phyloP scores from a whole-genome alignment of 176 grass and related monocot genomes.

The Phragmites australis region DNA sequence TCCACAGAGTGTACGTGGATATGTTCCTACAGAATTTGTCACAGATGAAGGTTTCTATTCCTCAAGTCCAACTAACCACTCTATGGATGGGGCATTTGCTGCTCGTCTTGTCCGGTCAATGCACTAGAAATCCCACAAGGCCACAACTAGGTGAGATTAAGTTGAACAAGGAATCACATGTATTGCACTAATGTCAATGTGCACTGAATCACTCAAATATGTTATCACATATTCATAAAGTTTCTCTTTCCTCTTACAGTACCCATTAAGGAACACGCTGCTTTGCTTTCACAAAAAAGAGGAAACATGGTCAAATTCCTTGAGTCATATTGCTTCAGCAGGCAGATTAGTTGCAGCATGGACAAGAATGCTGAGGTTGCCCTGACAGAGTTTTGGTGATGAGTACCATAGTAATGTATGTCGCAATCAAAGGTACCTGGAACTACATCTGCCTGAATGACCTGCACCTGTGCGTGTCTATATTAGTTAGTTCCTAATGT shows the following conservation, averaged over 20 bases:
- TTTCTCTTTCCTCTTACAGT: slow-evolving; percentile 5
- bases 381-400: background rate
- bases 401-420: background rate
- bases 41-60: slow-evolving; percentile 83
- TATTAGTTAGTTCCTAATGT: slow-evolving; percentile 23
- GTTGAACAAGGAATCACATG: slow-evolving; percentile 13
- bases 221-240: slow-evolving; percentile 5
- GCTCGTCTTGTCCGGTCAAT: slow-evolving; percentile 64
- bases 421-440: slow-evolving; percentile 17
- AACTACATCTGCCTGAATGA: slow-evolving; percentile 13
- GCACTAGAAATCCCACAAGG: slow-evolving; percentile 25
- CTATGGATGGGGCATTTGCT: slow-evolving; percentile 90
- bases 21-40: slow-evolving; percentile 76
- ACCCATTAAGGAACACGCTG: background rate
- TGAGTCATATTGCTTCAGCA: background rate
- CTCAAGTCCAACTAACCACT: slow-evolving; percentile 81
- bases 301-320: background rate
- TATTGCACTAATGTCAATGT: background rate
- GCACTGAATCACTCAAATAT: background rate
- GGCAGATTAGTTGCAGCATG: slow-evolving; percentile 19
- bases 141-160: slow-evolving; percentile 38
- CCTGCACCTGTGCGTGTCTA: slow-evolving; percentile 18
- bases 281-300: background rate
- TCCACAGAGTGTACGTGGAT: slow-evolving; percentile 53
- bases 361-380: slow-evolving; percentile 15